Percentiles rank a stretch among this genome's conserved stretches.
Conservation (phyloP, 2,329 filamentous ascomycete genomes). For the Sporothrix schenckii region DNA sequence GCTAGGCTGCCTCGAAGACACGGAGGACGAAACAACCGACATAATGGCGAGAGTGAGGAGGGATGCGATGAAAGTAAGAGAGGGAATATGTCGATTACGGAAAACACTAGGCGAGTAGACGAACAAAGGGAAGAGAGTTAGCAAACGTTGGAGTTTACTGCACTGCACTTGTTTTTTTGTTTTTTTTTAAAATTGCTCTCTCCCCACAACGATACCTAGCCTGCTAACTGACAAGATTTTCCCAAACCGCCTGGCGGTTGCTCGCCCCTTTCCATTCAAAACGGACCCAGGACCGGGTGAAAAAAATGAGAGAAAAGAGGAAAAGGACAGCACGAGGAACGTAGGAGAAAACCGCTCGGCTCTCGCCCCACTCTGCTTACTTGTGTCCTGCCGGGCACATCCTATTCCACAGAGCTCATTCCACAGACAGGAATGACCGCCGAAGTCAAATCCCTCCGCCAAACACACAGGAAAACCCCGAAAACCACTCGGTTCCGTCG, state of each 20-base stretch:
- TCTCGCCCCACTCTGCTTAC: not conserved
- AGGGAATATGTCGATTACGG: not conserved
- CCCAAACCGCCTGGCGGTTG: not conserved
- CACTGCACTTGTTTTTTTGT: not conserved
- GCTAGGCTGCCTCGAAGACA: slow-evolving; percentile 29
- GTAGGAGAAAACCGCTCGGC: slow-evolving; percentile 7
- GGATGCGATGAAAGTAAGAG: not conserved
- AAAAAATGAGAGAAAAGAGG: not conserved
- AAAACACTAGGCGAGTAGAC: not conserved
- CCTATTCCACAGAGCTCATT: not conserved
- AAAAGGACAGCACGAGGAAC: not conserved
- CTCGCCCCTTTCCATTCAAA: slow-evolving; percentile 7
- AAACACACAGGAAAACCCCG: not conserved
- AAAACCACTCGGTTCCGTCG: not conserved
- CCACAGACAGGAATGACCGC: not conserved
- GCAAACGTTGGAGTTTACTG: not conserved
- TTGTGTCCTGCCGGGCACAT: not conserved
- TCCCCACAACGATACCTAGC: slow-evolving; percentile 4
- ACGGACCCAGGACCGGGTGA: not conserved
- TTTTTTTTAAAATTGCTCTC: not conserved
- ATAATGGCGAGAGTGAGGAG: not conserved
- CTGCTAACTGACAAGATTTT: slow-evolving; percentile 16
- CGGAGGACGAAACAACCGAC: slow-evolving; percentile 26
- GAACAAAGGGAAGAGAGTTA: not conserved
- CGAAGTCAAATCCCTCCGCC: not conserved